Percentiles rank a stretch among this genome's conserved stretches.
These are phyloP conservation scores for Pyronema omphalodes DNA, from an alignment of 495 filamentous ascomycete genomes.

Conservation along the genomic window DNA sequence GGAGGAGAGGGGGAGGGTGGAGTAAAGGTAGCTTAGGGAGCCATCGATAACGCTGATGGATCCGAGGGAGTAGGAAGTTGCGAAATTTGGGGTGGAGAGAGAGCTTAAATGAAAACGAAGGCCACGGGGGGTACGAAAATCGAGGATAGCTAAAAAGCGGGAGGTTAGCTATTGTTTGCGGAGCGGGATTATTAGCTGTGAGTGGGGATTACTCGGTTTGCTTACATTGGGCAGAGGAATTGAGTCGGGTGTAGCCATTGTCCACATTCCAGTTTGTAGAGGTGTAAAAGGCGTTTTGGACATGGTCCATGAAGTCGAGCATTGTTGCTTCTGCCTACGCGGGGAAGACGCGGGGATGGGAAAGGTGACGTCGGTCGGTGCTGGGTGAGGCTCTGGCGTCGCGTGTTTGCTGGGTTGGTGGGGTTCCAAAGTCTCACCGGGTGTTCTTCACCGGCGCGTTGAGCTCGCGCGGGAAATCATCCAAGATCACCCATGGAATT, in stretches of 20 bases:
- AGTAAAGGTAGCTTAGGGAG: constrained; percentile 20
- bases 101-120: constrained; percentile 75
- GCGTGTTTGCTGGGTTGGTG: too few species aligned
- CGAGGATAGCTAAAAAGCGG: constrained; percentile 35
- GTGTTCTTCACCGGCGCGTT: too few species aligned
- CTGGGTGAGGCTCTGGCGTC: too few species aligned
- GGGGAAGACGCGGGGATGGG: neutral
- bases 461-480: too few species aligned
- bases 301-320: constrained; percentile 97
- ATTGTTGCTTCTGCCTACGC: constrained; percentile 29
- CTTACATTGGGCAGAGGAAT: constrained; percentile 64
- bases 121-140: constrained; percentile 45
- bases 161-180: neutral
- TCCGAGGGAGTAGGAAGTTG: constrained; percentile 18
- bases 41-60: constrained; percentile 16
- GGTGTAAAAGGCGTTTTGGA: constrained; percentile 80
- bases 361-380: neutral
- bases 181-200: constrained; percentile 12
- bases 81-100: constrained; percentile 57
- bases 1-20: constrained; percentile 10
- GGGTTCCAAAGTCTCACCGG: too few species aligned
- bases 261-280: constrained; percentile 78
- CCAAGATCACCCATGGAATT: too few species aligned
- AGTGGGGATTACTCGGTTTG: constrained; percentile 29
- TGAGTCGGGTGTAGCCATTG: constrained; percentile 80